Evolutionary conservation across 768 basidiomycete genomes (phyloP).

Genomic region (Suillus ampliporus): DNA sequence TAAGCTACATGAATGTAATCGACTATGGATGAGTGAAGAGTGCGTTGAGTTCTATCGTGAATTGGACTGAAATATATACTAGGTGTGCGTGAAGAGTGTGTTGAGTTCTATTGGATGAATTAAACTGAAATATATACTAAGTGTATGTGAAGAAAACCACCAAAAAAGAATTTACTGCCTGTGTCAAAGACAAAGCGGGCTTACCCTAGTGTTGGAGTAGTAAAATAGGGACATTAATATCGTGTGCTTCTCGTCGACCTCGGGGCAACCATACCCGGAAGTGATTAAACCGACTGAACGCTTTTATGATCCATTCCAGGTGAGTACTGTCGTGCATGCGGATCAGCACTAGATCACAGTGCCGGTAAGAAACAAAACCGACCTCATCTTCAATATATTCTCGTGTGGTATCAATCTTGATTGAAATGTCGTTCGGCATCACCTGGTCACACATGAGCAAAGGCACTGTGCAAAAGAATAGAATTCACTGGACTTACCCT

Average conservation of each 20-base stretch:
- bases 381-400: constrained; percentile 51
- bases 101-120: neutral
- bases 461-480: too few species aligned
- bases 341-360: neutral
- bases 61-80: neutral
- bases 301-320: neutral
- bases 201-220: neutral
- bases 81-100: neutral
- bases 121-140: neutral
- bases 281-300: neutral
- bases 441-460: constrained; percentile 13
- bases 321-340: neutral
- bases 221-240: constrained; percentile 3
- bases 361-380: constrained; percentile 4
- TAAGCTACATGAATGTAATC: neutral
- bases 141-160: neutral
- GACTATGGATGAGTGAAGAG: neutral
- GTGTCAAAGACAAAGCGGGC: neutral
- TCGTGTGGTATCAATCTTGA: constrained; percentile 66
- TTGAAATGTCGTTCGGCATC: constrained; percentile 56
- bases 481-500: constrained; percentile 15
- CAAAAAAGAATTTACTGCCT: neutral
- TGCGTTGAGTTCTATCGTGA: neutral
- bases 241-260: neutral
- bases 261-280: neutral